A percentile compares a stretch with the other conserved stretches of the same genome.
These are phyloP conservation scores for Skeletonema potamos DNA, from an alignment of 108 stramenopile genomes.

Conservation along the genomic window DNA sequence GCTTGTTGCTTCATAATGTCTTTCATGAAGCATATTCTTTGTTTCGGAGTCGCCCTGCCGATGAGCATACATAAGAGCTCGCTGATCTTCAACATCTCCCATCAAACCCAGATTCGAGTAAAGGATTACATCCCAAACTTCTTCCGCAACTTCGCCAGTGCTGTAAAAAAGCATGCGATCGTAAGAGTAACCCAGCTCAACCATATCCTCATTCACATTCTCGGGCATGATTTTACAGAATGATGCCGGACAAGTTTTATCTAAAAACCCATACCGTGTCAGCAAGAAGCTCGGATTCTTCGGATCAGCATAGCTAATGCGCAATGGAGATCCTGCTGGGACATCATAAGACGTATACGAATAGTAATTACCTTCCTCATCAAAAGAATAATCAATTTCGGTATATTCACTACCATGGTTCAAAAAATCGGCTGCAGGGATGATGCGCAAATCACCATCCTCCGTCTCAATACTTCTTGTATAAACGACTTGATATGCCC, in stretches of 20 bases:
- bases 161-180: conserved; percentile 46
- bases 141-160: conserved; percentile 40
- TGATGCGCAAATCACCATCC: conserved; percentile 43
- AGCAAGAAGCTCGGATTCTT: conserved; percentile 55
- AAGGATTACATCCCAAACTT: conserved; percentile 39
- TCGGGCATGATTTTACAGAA: conserved; percentile 56
- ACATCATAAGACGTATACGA: conserved; percentile 44
- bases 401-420: conserved; percentile 49
- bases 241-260: conserved; percentile 46
- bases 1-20: conserved; percentile 47
- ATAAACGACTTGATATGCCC: conserved; percentile 36
- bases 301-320: conserved; percentile 53
- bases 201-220: conserved; percentile 37
- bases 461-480: conserved; percentile 17
- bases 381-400: conserved; percentile 38
- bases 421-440: conserved; percentile 54
- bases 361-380: conserved; percentile 40
- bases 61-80: conserved; percentile 55
- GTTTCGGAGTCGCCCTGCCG: conserved; percentile 32
- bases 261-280: conserved; percentile 62
- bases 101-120: conserved; percentile 17
- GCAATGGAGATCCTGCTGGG: conserved; percentile 49
- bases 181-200: conserved; percentile 37
- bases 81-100: conserved; percentile 15
- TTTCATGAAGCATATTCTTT: conserved; percentile 41